Conservation (phyloP, 2,329 filamentous ascomycete genomes). For the Hymenoscyphus repandus region DNA sequence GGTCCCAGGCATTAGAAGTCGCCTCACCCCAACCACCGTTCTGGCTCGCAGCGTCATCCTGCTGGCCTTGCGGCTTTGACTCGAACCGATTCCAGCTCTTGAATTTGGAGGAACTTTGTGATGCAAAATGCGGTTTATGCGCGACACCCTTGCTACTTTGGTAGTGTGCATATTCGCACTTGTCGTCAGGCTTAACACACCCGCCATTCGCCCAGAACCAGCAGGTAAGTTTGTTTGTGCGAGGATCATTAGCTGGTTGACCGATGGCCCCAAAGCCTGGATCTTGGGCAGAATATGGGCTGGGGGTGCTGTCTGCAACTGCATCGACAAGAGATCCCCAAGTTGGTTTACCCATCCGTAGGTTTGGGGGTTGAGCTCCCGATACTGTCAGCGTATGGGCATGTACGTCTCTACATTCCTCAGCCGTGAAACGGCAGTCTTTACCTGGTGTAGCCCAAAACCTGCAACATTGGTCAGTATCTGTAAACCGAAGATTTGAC, state of each 20-base stretch:
- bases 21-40: background rate
- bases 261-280: too few relatives aligned
- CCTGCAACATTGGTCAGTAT: slow-evolving; percentile 4
- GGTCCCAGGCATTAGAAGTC: background rate
- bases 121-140: background rate
- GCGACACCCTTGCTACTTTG: slow-evolving; percentile 8
- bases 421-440: slow-evolving; percentile 23
- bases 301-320: background rate
- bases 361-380: slow-evolving; percentile 8
- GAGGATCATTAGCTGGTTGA: background rate
- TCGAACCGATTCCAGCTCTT: background rate
- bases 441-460: slow-evolving; percentile 14
- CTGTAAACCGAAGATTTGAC: background rate
- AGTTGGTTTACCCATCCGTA: slow-evolving; percentile 21
- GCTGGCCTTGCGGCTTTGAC: too few relatives aligned
- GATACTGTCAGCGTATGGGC: background rate
- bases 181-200: slow-evolving; percentile 6
- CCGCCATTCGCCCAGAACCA: slow-evolving; percentile 19
- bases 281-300: too few relatives aligned
- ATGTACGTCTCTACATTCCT: slow-evolving; percentile 24
- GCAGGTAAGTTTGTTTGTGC: slow-evolving; percentile 11
- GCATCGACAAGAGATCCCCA: slow-evolving; percentile 20
- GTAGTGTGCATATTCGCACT: slow-evolving; percentile 20
- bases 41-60: too few relatives aligned
- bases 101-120: background rate